Percentiles rank a stretch among this genome's conserved stretches.
phyloP scores from a whole-genome alignment of 2,329 filamentous ascomycete genomes.

The Aspergillus neotritici region DNA sequence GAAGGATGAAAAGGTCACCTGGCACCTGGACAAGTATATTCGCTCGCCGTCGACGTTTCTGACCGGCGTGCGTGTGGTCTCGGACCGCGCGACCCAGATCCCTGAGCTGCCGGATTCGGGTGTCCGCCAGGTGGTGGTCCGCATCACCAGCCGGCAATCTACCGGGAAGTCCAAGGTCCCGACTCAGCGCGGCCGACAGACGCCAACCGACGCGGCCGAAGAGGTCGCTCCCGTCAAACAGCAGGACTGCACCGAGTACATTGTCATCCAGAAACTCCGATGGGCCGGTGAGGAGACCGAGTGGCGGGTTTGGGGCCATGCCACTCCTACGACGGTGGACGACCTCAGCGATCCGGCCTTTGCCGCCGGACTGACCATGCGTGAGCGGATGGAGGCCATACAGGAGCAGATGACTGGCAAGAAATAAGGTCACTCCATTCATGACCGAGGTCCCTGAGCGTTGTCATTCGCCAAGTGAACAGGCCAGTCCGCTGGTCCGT shows the following conservation, averaged over 20 bases:
- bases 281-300: conserved; percentile 37
- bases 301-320: conserved; percentile 49
- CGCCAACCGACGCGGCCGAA: conserved; percentile 4
- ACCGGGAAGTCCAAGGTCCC: conserved; percentile 20
- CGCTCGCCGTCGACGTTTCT: conserved; percentile 33
- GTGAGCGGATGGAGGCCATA: conserved; percentile 33
- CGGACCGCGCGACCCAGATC: conserved; percentile 39
- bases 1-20: conserved; percentile 26
- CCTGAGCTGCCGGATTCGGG: conserved; percentile 35
- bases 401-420: conserved; percentile 16
- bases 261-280: conserved; percentile 46
- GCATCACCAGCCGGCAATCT: conserved; percentile 35
- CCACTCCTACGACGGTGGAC: conserved; percentile 38
- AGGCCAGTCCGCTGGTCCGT: no score
- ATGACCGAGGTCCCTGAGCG: no score
- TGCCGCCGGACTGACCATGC: conserved; percentile 27
- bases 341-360: conserved; percentile 35
- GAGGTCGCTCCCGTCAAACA: conserved; percentile 25
- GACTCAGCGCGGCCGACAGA: conserved; percentile 1
- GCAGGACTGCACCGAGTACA: conserved; percentile 45
- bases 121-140: conserved; percentile 36
- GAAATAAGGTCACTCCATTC: conserved; percentile 6
- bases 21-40: conserved; percentile 35
- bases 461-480: no score
- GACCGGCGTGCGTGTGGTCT: conserved; percentile 34